Base-by-base conservation (phyloP, 495 filamentous ascomycete species). In the Aspergillus egyptiacus region DNA sequence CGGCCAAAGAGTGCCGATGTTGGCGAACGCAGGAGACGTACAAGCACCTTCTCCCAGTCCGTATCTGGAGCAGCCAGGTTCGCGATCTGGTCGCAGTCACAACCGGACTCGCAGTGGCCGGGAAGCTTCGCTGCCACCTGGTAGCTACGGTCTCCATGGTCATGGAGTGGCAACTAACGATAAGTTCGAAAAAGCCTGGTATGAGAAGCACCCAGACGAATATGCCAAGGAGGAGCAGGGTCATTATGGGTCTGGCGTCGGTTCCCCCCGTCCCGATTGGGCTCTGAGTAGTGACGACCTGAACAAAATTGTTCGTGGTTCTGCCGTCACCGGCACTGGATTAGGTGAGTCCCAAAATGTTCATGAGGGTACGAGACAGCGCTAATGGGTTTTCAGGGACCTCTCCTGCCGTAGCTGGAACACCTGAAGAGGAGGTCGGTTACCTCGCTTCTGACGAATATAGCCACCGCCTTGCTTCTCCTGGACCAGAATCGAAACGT, bases 21-120 rank as follows among this genome's bases (percentile, higher is more conserved):
- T 91, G 59, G 84, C 84, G 28, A 82, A 94, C 68, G 91, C 90
- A 31, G 93, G 93, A 34, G 93, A 97, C 66, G 94, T 99, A 8
- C 93, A 99, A 68, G 93, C 93, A 10, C 93, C 93, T 0, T 91
- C 94, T 0, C 89, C 91, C 3, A 80, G 85, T 13, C 87, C 82
- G n/a, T 69, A 67, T 40, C 52, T 72, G 25, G 70, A 76, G 3
- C 66, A 78, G 14, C 72, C 72, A 27, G 35, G 42, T 25, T 64
- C 76, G 15, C 82, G 81, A 17, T 59, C 77, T 54, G 79, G 81
- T 36, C 78, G 79, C 53, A 77, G 86, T 53, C 89, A 95, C 56
- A 64, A 76, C 30, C 82, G 90, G 37, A 80, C 71, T 50, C 77
- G 75, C 27, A 84, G 80, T 66, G 74, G 72, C 30, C 69, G 74